Base-by-base conservation (phyloP, 2,329 filamentous ascomycete genomes). In the Cercospora sojina region DNA sequence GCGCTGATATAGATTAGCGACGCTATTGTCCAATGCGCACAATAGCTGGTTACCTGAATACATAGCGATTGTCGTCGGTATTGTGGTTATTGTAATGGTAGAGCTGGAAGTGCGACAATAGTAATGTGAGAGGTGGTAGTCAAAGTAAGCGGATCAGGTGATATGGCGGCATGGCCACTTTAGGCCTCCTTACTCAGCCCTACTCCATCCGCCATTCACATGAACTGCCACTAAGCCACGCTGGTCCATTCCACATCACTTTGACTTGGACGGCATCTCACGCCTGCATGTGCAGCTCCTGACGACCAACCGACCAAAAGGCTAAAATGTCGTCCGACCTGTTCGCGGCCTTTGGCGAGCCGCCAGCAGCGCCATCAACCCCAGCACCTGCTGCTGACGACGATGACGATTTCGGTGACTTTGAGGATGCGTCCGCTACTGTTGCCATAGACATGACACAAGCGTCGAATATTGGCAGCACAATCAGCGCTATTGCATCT, bases 361-460 rank as follows among this genome's bases (percentile, higher is more conserved):
- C 64, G 58, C 47, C 53, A 23, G 20, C 56, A 41, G 57, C 35
- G 25, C 13, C 27, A 13, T 12, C 29, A 41, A 9, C 43, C 27
- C 27, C 64, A n/a, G 53, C 49, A 59, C 49, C 57, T 56, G 20
- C 59, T 55, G 59, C 65, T 23, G 75, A 80, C 20, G 80, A 83
- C 13, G 78, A 79, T 41, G 83, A 85, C 60, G 83, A 83, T 29
- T 86, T 84, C 80, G 83, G 82, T n/a, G 83, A 85, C 62, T 85
- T 87, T 74, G 79, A 80, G 62, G 82, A 84, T 72, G 73, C 77
- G 3, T 72, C 72, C 49, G 68, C 67, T 27, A 18, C 64, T 31
- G 29, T 60, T 27, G 47, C 29, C 10, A 23, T 32, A 41, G 60
- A 55, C 16, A 23, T 56, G 18, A 41, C 60, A 16, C 16, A 53